A percentile compares a stretch with the other conserved stretches of the same genome.
Conservation (phyloP, 257 asterid genomes). For the Forsythia suspensa region DNA sequence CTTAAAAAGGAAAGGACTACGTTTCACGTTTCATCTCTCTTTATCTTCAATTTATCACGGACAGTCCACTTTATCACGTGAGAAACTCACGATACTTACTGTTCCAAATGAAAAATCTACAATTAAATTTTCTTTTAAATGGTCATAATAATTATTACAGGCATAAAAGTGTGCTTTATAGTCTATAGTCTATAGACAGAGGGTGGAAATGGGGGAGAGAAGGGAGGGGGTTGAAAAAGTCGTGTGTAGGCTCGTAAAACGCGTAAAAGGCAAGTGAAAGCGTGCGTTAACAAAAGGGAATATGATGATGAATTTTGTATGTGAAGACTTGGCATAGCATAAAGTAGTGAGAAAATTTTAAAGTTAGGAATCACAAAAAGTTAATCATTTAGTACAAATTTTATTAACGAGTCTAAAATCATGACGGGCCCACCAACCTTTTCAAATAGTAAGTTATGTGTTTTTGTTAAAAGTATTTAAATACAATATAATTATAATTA, state of each 20-base stretch:
- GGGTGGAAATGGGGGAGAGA: background rate
- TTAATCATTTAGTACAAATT: conserved; percentile 35
- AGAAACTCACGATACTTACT: conserved; percentile 15
- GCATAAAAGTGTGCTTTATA: background rate
- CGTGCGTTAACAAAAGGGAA: conserved; percentile 82
- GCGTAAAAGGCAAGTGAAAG: conserved; percentile 87
- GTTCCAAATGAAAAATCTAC: background rate
- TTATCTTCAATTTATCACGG: background rate
- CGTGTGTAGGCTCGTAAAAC: conserved; percentile 49
- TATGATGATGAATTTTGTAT: conserved; percentile 58
- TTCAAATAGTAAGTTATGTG: conserved; percentile 15
- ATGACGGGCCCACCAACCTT: conserved; percentile 25
- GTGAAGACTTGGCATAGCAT: conserved; percentile 42
- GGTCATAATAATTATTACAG: background rate
- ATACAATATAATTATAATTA: background rate
- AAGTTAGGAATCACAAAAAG: conserved; percentile 40
- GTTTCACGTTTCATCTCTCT: conserved; percentile 28
- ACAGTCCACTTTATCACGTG: background rate
- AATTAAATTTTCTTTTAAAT: background rate
- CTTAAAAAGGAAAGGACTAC: conserved; percentile 20
- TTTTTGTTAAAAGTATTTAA: conserved; percentile 1
- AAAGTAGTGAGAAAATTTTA: conserved; percentile 28
- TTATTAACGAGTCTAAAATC: conserved; percentile 18
- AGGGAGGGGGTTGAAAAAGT: conserved; percentile 31
- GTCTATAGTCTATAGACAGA: too few relatives aligned